Evolutionary conservation across 345 rosid species (phyloP), one percentile per base, ranked within the genome.

Genomic region (Excoecaria agallocha): DNA sequence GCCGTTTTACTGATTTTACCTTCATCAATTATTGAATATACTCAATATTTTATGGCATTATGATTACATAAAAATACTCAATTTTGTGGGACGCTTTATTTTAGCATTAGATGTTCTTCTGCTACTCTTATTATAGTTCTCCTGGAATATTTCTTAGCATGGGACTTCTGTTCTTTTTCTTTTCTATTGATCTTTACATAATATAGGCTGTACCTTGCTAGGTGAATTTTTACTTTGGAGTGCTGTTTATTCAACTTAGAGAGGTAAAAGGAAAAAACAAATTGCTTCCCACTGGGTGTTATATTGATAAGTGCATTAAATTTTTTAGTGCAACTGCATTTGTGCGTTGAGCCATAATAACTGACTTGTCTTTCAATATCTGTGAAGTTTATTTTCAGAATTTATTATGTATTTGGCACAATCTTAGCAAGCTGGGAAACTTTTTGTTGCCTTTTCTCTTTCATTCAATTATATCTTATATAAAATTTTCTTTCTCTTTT

Each of bases 61-160:
- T 43, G 48, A 43, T 6, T 19, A 16, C 17, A 51, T 19, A 30
- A 12, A 51, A 51, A 1, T 13, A 51, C n/a, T 51, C 56, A 51
- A 51, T 51, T 51, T 3, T 51, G 56, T 12, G 56, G 56, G 19
- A 51, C 16, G 0, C 6, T 16, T 51, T 51, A 12, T 51, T 15
- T 51, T 13, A 0, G 56, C 56, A 51, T 51, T 84, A 35, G 74
- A 30, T 30, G 66, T 72, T 77, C 66, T 43, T 43, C 10, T 4
- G 10, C 48, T 43, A 43, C 48, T 6, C 48, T 6, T 43, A 43
- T 43, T 43, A 43, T 5, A 6, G 48, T 43, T 43, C 48, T 43
- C 19, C 52, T 39, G 66, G 61, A 70, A 76, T 79, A 72, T 7
- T 54, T 54, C 20, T 54, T 54, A 54, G 17, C 30, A 54, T 54